Evolutionary conservation across 345 rosid species (phyloP).

Genomic region (Eucalyptus coolabah): DNA sequence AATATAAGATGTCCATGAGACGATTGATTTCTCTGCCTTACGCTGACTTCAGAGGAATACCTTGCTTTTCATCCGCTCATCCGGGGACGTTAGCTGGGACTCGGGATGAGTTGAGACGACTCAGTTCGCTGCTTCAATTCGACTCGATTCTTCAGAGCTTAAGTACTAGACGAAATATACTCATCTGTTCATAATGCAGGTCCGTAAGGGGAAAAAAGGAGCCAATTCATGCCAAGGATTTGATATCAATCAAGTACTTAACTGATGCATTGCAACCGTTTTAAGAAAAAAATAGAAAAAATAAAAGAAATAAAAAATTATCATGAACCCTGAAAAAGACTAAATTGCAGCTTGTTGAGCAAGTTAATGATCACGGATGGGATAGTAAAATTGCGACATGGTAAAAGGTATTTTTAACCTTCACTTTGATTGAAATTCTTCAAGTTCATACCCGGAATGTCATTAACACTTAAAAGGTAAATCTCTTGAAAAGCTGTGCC

Average conservation of each 20-base stretch:
- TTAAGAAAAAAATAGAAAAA: no score
- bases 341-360: background rate
- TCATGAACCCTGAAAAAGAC: background rate
- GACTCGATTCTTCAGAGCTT: background rate
- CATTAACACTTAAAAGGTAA: background rate
- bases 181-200: background rate
- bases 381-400: background rate
- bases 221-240: background rate
- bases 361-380: background rate
- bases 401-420: background rate
- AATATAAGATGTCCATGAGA: background rate
- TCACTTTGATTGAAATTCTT: background rate
- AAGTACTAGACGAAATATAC: background rate
- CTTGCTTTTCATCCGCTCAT: background rate
- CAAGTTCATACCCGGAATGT: background rate
- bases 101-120: background rate
- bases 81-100: background rate
- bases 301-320: no score
- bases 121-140: background rate
- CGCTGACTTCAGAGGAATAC: background rate
- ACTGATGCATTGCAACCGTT: background rate
- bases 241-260: background rate
- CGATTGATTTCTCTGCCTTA: background rate
- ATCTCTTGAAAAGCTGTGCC: background rate
- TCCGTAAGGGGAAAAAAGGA: background rate